Evolutionary conservation across 1,139 yeast genomes (phyloP), one percentile per base, ranked within the genome.

Genomic region (Candida albicans): DNA sequence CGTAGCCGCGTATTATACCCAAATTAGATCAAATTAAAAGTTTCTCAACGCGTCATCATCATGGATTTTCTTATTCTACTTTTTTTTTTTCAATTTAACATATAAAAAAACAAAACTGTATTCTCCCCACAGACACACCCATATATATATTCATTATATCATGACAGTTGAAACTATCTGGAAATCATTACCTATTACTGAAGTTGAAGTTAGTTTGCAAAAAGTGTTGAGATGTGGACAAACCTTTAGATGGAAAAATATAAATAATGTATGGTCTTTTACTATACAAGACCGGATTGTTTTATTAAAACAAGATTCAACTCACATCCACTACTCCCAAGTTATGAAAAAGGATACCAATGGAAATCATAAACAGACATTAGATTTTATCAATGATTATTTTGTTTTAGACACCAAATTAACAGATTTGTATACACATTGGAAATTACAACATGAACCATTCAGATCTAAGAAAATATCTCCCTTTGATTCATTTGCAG

Each of bases 141-240:
- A n/a, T n/a, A n/a, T n/a, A n/a, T n/a, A 18, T 18, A 18, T 33
- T 33, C 22, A 33, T 18, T 12, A 33, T 4, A 37, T 3, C 30
- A 37, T 37, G 40, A 59, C 68, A n/a, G 53, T 57, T 4, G 64
- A 62, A 24, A 37, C 51, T 8, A 40, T 61, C 5, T 65, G 70
- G 70, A 61, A 52, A 31, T 55, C 46, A 25, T 28, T 65, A 6
- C 57, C 64, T 1, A 49, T 65, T 1, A 50, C 49, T 7, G 56
- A 53, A n/a, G 40, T 48, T 0, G 96, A 89, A 52, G 67, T 89
- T 1, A 65, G 75, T 29, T 62, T 90, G n/a, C 65, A 81, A 6
- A 79, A 81, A 41, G 95, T 90, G 0, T 71, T 91, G 34, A 75
- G 96, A 44, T 88, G 96, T 59, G 98, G 98, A 0, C 98, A 91